A percentile compares a stretch with the other conserved stretches of the same genome.
Evolutionary conservation across 2,329 filamentous ascomycete species (phyloP).

Genomic region (Dendrostoma leiphaemia): DNA sequence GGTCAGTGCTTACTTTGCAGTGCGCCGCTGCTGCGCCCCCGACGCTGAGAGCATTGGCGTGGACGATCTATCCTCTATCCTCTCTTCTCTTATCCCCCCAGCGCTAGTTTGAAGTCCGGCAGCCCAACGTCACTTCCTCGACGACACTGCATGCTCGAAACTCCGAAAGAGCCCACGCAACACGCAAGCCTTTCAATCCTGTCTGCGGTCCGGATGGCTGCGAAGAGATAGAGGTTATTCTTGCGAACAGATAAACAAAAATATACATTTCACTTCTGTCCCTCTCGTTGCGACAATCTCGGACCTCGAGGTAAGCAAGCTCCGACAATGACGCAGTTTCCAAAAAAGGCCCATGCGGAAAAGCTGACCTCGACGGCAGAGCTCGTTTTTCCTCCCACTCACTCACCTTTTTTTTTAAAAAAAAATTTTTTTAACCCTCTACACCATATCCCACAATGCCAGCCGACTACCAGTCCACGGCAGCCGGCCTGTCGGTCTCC

Average conservation of each 20-base stretch:
- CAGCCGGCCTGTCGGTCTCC: constrained; percentile 47
- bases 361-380: not conserved
- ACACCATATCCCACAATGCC: constrained; percentile 37
- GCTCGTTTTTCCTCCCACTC: too few species aligned
- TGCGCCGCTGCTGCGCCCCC: not conserved
- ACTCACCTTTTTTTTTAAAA: too few species aligned
- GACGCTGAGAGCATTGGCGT: not conserved
- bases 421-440: too few species aligned
- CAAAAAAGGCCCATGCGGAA: not conserved
- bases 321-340: not conserved
- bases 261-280: not conserved
- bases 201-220: not conserved
- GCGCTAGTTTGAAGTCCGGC: too few species aligned
- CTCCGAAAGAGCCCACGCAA: not conserved
- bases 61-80: not conserved
- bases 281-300: not conserved
- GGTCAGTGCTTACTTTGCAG: not conserved
- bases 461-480: constrained; percentile 49
- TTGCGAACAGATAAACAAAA: too few species aligned
- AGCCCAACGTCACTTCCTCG: not conserved
- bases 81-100: too few species aligned
- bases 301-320: not conserved
- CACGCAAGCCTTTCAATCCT: not conserved
- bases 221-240: not conserved
- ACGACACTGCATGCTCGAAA: not conserved